Evolutionary conservation across 345 rosid genomes (phyloP), one percentile per base, ranked within the genome.

Genomic region (Capsella bursapastoris): DNA sequence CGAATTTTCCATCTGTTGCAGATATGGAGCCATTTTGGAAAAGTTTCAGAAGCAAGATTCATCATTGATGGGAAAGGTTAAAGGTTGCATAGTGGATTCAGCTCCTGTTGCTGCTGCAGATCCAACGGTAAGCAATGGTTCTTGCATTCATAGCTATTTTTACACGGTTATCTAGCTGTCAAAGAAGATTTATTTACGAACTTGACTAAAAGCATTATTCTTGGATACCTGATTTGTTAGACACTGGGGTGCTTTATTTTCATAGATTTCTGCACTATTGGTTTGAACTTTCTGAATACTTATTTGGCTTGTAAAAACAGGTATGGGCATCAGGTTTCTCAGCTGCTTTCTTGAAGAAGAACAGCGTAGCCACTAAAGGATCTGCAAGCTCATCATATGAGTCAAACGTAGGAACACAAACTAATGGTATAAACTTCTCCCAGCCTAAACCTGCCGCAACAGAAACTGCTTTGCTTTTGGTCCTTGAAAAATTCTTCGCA

Each of bases 291-390:
- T 29, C 51, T 32, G 61, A 43, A 41, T 68, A 47, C 62, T 81
- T 57, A 22, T 69, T 64, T 59, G 67, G 63, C 68, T 71, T 81
- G 43, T 71, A 31, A 70, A 49, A 49, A 60, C 70, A 96, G 99
- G 99, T 92, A 37, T 96, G 98, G 98, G 98, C 98, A 51, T 92
- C 95, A 0, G 99, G 99, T 70, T 96, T 92, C 81, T 90, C 91
- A 5, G 99, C 99, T 0, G 99, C 99, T 12, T 84, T 96, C 78
- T 87, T 96, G 57, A 96, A 96, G 78, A 96, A 92, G 81, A 75
- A 72, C 38, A 96, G 98, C 16, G 78, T 92, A 72, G 98, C 98
- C 22, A 86, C 97, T 18, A 96, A 89, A 81, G 91, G 86, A 57
- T 68, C 72, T 11, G 32, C 57, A 6, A 74, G 67, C 50, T 71